These are phyloP conservation scores for Nepenthes gracilis DNA, from an alignment of 148 eudicot species.

Conservation along the genomic window DNA sequence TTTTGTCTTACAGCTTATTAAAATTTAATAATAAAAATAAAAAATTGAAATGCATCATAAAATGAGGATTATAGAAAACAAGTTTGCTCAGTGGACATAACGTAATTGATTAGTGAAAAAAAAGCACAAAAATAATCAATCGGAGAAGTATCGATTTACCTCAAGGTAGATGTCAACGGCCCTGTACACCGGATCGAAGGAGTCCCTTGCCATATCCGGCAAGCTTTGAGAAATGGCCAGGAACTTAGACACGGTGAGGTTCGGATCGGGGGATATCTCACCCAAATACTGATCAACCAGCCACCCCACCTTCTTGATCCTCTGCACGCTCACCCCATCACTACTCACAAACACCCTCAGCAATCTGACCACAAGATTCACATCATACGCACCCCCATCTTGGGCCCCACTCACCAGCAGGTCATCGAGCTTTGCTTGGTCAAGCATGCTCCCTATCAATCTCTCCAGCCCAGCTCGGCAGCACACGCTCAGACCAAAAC, in stretches of 20 bases:
- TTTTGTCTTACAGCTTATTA: no score
- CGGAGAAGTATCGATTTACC: conserved; percentile 22
- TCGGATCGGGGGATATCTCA: conserved; percentile 79
- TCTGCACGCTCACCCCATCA: conserved; percentile 18
- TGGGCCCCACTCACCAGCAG: conserved; percentile 23
- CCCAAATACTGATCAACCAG: conserved; percentile 64
- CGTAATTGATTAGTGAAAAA: no score
- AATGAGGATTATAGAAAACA: no score
- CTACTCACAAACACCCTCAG: conserved; percentile 50
- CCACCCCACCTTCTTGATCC: conserved; percentile 50
- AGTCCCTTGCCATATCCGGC: conserved; percentile 72
- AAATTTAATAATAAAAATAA: no score
- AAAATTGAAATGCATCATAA: no score
- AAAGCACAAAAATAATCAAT: no score
- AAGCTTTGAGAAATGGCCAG: conserved; percentile 58
- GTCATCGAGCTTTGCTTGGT: conserved; percentile 65
- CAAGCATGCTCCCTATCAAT: conserved; percentile 51
- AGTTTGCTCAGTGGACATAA: no score
- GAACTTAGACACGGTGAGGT: conserved; percentile 57
- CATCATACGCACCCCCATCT: conserved; percentile 60
- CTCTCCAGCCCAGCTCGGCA: conserved; percentile 39
- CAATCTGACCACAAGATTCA: conserved; percentile 59
- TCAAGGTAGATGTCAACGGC: conserved; percentile 88
- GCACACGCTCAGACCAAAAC: conserved; percentile 37
- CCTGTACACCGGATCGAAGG: conserved; percentile 76